A percentile compares a stretch with the other conserved stretches of the same genome.
Evolutionary conservation across 2,329 filamentous ascomycete genomes (phyloP).

Genomic region (Penicillium sclerotigenum): DNA sequence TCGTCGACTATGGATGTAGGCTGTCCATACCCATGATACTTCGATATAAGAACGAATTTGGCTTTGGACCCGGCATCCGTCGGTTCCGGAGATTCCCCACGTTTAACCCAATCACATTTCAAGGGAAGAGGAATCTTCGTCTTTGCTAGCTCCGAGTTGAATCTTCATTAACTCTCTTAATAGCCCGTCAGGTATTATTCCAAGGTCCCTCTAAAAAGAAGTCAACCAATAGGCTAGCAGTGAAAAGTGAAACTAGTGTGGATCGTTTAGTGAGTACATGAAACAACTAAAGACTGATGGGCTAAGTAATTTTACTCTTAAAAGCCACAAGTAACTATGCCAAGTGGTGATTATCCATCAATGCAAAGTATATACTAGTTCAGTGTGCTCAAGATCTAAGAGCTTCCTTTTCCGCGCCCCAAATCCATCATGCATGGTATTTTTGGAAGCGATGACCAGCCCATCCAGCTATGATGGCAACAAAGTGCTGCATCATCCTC

Average conservation of each 20-base stretch:
- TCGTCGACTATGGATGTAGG: background rate
- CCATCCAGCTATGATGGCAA: slow-evolving; percentile 33
- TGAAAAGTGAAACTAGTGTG: background rate
- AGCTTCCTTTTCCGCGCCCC: slow-evolving; percentile 26
- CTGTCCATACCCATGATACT: background rate
- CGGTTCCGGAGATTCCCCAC: background rate
- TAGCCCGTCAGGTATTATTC: too few species aligned
- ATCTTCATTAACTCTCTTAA: background rate
- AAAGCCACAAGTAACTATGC: background rate
- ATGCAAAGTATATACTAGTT: background rate
- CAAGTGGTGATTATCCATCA: background rate
- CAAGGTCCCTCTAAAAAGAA: too few species aligned
- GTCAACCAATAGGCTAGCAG: too few species aligned
- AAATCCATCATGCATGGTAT: slow-evolving; percentile 34
- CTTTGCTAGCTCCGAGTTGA: background rate
- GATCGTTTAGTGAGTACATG: background rate
- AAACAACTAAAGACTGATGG: background rate
- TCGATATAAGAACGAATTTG: background rate
- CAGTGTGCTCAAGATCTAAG: slow-evolving; percentile 19
- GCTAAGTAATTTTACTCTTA: background rate
- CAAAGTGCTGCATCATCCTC: slow-evolving; percentile 40
- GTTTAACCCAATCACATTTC: background rate
- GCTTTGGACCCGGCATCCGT: background rate
- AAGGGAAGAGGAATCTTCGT: background rate
- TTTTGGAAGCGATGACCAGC: slow-evolving; percentile 28